These are phyloP conservation scores for Vaucheria bursata DNA, from an alignment of 352 stramenopile genomes.

Conservation along the genomic window DNA sequence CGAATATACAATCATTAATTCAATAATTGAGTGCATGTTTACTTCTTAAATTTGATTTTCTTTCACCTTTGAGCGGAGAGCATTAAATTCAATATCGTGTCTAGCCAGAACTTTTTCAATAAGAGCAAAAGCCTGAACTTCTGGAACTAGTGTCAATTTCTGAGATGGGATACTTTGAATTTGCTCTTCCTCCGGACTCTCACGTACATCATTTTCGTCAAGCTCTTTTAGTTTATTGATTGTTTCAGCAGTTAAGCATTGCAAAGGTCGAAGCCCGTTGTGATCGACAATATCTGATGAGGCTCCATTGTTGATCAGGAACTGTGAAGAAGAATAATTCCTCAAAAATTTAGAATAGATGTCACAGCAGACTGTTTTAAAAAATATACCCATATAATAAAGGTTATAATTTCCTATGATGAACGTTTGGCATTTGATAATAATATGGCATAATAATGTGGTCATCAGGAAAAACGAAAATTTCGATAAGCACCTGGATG, in stretches of 20 bases:
- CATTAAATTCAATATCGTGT: background rate
- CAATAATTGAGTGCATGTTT: too few relatives aligned
- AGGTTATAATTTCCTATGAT: background rate
- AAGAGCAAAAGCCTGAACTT: background rate
- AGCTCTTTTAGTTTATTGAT: background rate
- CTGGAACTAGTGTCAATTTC: background rate
- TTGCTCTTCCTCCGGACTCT: background rate
- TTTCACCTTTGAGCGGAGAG: background rate
- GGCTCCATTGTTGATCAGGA: background rate
- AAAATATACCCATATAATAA: background rate
- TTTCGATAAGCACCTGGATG: slow-evolving; percentile 15
- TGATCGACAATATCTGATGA: slow-evolving; percentile 13
- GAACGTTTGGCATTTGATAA: background rate
- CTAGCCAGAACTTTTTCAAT: background rate
- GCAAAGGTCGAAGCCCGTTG: slow-evolving; percentile 9
- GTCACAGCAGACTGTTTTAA: background rate
- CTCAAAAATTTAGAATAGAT: background rate
- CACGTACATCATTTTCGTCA: too few relatives aligned
- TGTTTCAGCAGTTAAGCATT: background rate
- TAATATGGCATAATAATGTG: background rate
- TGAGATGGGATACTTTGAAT: background rate
- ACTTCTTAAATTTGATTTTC: too few relatives aligned
- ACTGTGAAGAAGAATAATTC: background rate
- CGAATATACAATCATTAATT: too few relatives aligned
- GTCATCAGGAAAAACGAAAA: slow-evolving; percentile 3